Conservation (phyloP, 2,329 filamentous ascomycete genomes). For the Parascedosporium putredinis region DNA sequence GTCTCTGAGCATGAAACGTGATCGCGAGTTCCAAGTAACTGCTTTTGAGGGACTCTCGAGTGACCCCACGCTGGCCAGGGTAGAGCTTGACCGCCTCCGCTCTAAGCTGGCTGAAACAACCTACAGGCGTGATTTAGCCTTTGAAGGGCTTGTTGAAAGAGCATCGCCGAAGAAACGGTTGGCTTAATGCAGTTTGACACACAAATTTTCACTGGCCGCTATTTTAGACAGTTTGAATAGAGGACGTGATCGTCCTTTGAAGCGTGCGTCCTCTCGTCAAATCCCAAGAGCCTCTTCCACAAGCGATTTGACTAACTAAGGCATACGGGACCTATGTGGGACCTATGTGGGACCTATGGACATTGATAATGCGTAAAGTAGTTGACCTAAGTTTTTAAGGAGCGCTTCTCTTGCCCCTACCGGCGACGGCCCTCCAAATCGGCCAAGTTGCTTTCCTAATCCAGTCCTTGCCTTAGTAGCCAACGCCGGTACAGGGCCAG, state of each 20-base stretch:
- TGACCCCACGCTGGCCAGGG: conserved; percentile 56
- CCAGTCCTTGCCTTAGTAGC: conserved; percentile 47
- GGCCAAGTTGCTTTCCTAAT: conserved; percentile 57
- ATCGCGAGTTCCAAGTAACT: conserved; percentile 51
- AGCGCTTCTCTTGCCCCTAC: conserved; percentile 44
- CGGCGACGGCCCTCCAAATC: conserved; percentile 60
- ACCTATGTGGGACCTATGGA: no score
- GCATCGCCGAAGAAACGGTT: conserved; percentile 21
- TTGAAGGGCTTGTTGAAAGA: conserved; percentile 60
- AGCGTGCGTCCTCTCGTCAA: no score
- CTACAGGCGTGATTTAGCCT: conserved; percentile 58
- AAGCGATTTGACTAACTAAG: no score
- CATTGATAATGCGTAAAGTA: neutral
- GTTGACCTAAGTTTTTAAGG: neutral
- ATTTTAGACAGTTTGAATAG: no score
- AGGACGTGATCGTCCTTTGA: no score
- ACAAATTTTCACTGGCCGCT: no score
- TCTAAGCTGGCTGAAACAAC: conserved; percentile 52
- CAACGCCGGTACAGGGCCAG: conserved; percentile 28
- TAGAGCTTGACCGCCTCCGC: conserved; percentile 59
- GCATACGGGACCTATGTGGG: no score
- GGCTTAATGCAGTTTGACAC: neutral
- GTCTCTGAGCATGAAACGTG: conserved; percentile 46
- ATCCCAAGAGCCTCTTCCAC: no score
- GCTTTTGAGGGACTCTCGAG: conserved; percentile 64